These are phyloP conservation scores for Pichia sp. DNA, from an alignment of 1,139 yeast species.

Conservation along the genomic window DNA sequence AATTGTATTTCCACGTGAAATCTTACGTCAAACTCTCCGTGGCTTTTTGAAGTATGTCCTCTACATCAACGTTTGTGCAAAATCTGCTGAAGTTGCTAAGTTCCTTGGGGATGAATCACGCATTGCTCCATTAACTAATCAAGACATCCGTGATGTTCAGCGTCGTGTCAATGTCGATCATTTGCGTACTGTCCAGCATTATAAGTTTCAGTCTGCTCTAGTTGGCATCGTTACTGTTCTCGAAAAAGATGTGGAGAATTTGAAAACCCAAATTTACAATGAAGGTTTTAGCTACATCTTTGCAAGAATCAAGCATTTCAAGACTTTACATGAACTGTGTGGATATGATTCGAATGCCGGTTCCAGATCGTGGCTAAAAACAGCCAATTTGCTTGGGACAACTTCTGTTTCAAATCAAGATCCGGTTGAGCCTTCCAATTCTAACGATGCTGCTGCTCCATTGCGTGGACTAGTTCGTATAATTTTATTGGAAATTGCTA, in stretches of 20 bases:
- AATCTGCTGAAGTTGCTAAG: constrained; percentile 45
- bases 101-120: constrained; percentile 44
- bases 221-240: constrained; percentile 43
- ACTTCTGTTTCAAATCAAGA: background rate
- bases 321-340: constrained; percentile 49
- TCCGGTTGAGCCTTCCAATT: background rate
- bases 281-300: constrained; percentile 44
- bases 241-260: constrained; percentile 47
- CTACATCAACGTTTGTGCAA: constrained; percentile 45
- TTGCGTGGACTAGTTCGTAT: constrained; percentile 70
- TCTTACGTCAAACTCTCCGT: constrained; percentile 67
- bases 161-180: constrained; percentile 58
- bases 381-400: constrained; percentile 2
- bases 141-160: constrained; percentile 52
- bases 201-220: constrained; percentile 70
- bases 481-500: constrained; percentile 77
- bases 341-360: constrained; percentile 10
- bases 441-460: constrained; percentile 43
- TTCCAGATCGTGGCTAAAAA: constrained; percentile 8
- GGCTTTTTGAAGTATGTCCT: constrained; percentile 60
- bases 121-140: constrained; percentile 34
- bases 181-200: constrained; percentile 58
- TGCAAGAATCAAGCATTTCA: constrained; percentile 55
- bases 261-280: constrained; percentile 48
- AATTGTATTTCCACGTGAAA: constrained; percentile 51